Base-by-base conservation (phyloP, 2,329 filamentous ascomycete species). In the Cryphonectria carpinicola region DNA sequence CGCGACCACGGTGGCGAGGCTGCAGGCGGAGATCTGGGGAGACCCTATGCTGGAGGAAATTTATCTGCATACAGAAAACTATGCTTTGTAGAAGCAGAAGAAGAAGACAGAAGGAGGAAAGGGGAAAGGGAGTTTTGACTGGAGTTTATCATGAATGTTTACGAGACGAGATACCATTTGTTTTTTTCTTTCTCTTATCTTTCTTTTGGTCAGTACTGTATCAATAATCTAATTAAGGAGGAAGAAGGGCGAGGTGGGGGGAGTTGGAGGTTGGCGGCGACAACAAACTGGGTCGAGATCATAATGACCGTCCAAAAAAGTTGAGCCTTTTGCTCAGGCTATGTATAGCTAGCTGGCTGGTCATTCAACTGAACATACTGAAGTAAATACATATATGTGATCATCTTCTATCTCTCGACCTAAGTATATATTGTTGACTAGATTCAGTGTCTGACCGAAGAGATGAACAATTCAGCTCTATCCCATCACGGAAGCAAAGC, bases 21-120 rank as follows among this genome's bases (percentile, higher is more conserved):
- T 98, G 76, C 95, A 98, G 85, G 88, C 88, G 37, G 89, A 91
- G 80, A 94, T 98, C 65, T 94, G 93, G 92, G 90, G 88, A 7
- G 91, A 94, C 75, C 88, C 90, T 46, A 87, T 88, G 76, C 87
- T 92, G 63, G 95, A 98, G 78, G 95, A 98, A 86, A 92, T 98
- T 68, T 98, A 95, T 80, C 81, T 98, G 79, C 95, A 98, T 83
- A 93, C 95, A 4, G 95, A 98, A 85, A 98, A 98, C 80, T 98
- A 97, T 83, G 93, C 94, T 66, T 85, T 97, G 73, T 97, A 81
- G 86, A 67, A 13, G 19, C 1, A 81, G 67, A n/a, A 13, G 4
- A n/a, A 13, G 4, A 35, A 11, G 8, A 8, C 7, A 17, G 10
- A n/a, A 28, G 58, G n/a, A 61, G 17, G 17, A 13, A 35, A 22